Base-by-base conservation (phyloP, 1,284 basidiomycete species). In the Trichosporon coremiiforme region DNA sequence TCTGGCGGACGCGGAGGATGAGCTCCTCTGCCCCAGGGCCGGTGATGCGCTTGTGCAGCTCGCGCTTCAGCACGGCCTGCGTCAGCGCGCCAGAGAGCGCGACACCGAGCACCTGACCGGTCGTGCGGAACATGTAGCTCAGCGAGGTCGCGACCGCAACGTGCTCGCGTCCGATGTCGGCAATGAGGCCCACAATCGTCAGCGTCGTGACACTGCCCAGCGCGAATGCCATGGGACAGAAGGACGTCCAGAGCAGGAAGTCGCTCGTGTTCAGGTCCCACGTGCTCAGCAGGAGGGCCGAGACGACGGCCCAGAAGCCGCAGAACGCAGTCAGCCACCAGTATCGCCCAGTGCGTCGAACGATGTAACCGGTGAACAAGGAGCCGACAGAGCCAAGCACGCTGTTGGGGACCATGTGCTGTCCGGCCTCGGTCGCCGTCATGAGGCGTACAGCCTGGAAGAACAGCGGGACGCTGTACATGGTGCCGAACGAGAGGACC, bases 51-150 rank as follows among this genome's bases (percentile, higher is more conserved):
- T 87, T 84, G 67, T 87, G 87, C 70, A 95, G 84, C 78, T 91
- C 88, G 64, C 85, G 83, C 25, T 90, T 84, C 60, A 95, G 86
- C 36, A 94, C 86, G 4, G 88, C 88, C 83, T 95, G 94, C 29
- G 93, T 85, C 55, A 95, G 82, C 1, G 92, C 90, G 36, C 92
- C 92, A 72, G 91, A 90, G 62, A 95, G 84, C 75, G 91, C 90
- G 66, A 95, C 93, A 64, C 93, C 93, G 62, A 95, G 87, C 22
- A 94, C 94, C 84, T 95, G 94, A 15, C 94, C 94, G 10, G 91
- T 92, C 5, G 93, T 94, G 75, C 93, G 87, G 85, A 94, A 94
- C 65, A 95, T 85, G 83, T 95, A 95, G 29, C 92, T 93, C 75
- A 95, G 93, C 78, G 92, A 92, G 47, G 91, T 95, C 65, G 92